Percentiles rank a stretch among this genome's conserved stretches.
These are phyloP conservation scores for Setaria viridis DNA, from an alignment of 202 grass and related monocot species.

Conservation along the genomic window DNA sequence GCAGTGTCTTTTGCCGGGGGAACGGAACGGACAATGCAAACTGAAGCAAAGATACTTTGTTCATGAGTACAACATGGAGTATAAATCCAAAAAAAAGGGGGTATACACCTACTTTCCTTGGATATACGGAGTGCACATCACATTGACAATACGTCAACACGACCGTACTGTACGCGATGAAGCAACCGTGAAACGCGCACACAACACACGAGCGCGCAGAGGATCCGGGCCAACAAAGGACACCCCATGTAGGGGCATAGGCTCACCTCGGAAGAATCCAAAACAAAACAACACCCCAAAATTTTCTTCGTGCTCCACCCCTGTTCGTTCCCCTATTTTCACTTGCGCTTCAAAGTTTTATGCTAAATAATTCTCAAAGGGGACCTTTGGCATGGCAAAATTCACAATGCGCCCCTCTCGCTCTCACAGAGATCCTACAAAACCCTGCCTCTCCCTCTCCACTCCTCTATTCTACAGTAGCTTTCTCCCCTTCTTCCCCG, in stretches of 20 bases:
- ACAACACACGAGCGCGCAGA: conserved; percentile 1
- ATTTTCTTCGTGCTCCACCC: background rate
- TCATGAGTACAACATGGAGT: background rate
- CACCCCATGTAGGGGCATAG: background rate
- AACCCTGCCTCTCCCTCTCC: conserved; percentile 21
- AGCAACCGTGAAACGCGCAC: background rate
- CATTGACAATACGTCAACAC: background rate
- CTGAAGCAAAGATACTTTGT: background rate
- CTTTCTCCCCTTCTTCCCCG: background rate
- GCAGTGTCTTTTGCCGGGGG: background rate
- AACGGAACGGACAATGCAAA: background rate
- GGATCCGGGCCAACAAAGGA: conserved; percentile 13
- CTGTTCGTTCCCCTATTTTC: background rate
- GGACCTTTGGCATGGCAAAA: background rate
- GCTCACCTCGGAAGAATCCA: conserved; percentile 6
- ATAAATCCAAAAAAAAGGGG: background rate
- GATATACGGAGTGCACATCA: background rate
- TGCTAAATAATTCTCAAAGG: background rate
- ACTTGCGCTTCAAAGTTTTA: background rate
- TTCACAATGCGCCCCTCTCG: background rate
- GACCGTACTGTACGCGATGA: background rate
- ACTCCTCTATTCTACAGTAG: background rate
- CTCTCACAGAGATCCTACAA: background rate
- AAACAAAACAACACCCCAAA: background rate
- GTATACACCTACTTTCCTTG: background rate